Conservation (phyloP, 164 flowering plant species). For the Nymphaea colorata region DNA sequence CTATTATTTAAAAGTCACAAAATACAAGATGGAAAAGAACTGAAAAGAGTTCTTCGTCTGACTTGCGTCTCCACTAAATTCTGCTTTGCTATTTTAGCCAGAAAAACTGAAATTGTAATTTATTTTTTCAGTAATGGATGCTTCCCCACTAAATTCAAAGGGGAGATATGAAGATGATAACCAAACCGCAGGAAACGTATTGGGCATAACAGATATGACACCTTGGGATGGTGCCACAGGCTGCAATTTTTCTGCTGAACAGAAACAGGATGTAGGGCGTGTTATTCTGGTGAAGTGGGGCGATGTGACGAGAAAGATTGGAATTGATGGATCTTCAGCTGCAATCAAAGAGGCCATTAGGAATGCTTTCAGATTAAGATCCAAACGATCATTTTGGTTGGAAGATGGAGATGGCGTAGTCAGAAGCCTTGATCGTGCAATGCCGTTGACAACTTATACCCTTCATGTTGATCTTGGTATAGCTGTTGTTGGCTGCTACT, state of each 20-base stretch:
- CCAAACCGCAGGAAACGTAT: not conserved
- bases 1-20: no score
- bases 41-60: not conserved
- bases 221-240: constrained; percentile 8
- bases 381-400: constrained; percentile 26
- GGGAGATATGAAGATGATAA: not conserved
- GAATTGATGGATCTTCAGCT: constrained; percentile 26
- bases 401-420: constrained; percentile 29
- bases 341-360: constrained; percentile 26
- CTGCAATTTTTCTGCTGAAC: not conserved
- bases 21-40: not conserved
- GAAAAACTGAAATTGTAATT: no score
- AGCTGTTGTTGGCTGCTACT: not conserved
- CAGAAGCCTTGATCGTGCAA: constrained; percentile 25
- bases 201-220: constrained; percentile 5
- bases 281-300: constrained; percentile 20
- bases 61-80: not conserved
- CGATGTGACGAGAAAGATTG: constrained; percentile 20
- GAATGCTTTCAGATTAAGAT: constrained; percentile 22
- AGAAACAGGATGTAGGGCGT: constrained; percentile 5
- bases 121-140: constrained; percentile 2
- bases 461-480: constrained; percentile 25
- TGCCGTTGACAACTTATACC: constrained; percentile 22
- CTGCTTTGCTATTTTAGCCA: not conserved
- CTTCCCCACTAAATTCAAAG: not conserved